Evolutionary conservation across 352 stramenopile genomes (phyloP).

Genomic region (Phytophthora megakarya): DNA sequence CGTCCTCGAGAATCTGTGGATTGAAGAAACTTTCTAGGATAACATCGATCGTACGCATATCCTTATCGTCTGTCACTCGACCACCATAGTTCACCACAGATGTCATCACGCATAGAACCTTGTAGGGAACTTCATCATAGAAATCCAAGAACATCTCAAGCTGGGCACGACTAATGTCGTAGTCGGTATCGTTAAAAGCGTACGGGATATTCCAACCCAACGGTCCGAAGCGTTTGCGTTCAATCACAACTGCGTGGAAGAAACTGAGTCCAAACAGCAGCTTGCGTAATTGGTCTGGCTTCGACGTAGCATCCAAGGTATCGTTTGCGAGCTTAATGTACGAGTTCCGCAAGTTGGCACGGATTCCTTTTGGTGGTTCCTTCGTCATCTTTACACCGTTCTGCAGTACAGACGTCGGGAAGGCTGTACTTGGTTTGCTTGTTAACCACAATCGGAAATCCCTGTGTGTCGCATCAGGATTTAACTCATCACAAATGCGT

Average conservation of each 20-base stretch:
- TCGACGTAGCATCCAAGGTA: conserved; percentile 80
- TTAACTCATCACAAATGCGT: conserved; percentile 92
- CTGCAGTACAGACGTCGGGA: conserved; percentile 94
- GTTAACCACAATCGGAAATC: conserved; percentile 97
- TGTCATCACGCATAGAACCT: conserved; percentile 93
- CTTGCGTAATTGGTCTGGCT: conserved; percentile 92
- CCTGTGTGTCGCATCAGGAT: conserved; percentile 77
- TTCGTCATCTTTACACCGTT: conserved; percentile 98
- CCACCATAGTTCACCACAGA: conserved; percentile 95
- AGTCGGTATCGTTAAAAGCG: conserved; percentile 97
- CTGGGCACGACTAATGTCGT: conserved; percentile 89
- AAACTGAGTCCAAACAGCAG: conserved; percentile 94
- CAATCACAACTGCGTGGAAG: conserved; percentile 92
- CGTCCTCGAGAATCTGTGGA: conserved; percentile 72
- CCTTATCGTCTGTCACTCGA: conserved; percentile 94
- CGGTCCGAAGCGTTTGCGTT: conserved; percentile 94
- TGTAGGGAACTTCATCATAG: conserved; percentile 85
- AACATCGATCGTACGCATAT: conserved; percentile 91
- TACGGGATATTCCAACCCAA: conserved; percentile 98
- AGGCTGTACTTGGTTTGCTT: conserved; percentile 80
- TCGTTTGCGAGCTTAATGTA: conserved; percentile 95
- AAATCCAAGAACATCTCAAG: conserved; percentile 90
- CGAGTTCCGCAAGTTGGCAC: conserved; percentile 93
- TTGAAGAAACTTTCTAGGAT: conserved; percentile 92
- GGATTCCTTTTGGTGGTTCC: conserved; percentile 93